Percentiles rank a stretch among this genome's conserved stretches.
Conservation (phyloP, 768 basidiomycete species). For the Kwoniella shandongensis region DNA sequence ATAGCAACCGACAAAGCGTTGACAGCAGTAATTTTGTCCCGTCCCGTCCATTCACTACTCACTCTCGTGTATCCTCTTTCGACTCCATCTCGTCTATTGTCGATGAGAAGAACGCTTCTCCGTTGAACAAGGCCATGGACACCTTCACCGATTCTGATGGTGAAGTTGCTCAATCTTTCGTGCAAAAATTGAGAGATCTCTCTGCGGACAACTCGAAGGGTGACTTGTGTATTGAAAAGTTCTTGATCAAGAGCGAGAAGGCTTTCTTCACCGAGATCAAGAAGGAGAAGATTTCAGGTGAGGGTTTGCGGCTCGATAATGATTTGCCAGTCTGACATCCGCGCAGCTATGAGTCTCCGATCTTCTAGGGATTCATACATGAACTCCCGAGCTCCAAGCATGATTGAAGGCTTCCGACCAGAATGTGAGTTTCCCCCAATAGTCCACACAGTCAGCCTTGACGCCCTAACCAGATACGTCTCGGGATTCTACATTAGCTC, state of each 20-base stretch:
- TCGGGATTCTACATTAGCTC: conserved; percentile 45
- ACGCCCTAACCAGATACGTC: conserved; percentile 25
- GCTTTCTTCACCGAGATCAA: conserved; percentile 87
- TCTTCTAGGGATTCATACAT: conserved; percentile 52
- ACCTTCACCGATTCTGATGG: conserved; percentile 95
- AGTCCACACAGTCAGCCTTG: conserved; percentile 7
- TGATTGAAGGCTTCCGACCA: conserved; percentile 60
- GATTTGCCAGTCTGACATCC: too few relatives aligned
- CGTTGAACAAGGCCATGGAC: conserved; percentile 88
- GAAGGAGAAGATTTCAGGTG: conserved; percentile 79
- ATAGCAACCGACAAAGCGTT: conserved; percentile 50
- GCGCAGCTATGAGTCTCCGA: conserved; percentile 43
- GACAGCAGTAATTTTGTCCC: conserved; percentile 57
- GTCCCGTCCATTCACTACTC: conserved; percentile 71
- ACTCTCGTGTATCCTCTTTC: conserved; percentile 78
- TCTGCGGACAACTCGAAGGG: conserved; percentile 84
- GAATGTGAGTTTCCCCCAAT: conserved; percentile 61
- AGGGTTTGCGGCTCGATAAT: conserved; percentile 9
- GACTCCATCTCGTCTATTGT: conserved; percentile 89
- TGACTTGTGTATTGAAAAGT: conserved; percentile 89
- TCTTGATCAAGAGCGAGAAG: conserved; percentile 84
- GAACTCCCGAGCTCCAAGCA: conserved; percentile 44
- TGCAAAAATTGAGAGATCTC: conserved; percentile 74
- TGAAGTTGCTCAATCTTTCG: conserved; percentile 84
- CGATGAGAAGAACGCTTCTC: conserved; percentile 82